Base-by-base conservation (phyloP, 2,329 filamentous ascomycete species). In the Gnomoniopsis smithogilvyi region DNA sequence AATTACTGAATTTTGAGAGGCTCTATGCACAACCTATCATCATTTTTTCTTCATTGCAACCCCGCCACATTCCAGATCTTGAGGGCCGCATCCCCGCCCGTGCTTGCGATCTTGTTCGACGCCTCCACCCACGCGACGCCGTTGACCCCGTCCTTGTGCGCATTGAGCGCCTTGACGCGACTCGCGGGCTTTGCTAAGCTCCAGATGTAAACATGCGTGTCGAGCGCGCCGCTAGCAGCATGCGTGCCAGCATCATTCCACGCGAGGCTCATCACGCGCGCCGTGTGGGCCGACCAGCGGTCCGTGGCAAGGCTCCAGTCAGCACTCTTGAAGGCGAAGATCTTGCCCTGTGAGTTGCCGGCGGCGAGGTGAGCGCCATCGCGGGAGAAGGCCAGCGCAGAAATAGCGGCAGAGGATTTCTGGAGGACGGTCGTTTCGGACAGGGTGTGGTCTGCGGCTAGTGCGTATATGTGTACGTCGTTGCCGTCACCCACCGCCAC, bases 111-210 rank as follows among this genome's bases (percentile, higher is more conserved):
- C 75, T 84, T 91, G 19, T 74, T 74, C 59, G 80, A 79, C 10
- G 82, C 85, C 30, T 81, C 82, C 15, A 91, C 80, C 79, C 94
- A 99, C 14, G 83, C 83, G 17, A 98, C 89, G 17, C 91, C 94
- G 65, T 89, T 92, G 19, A 98, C 92, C 11, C 95, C 95, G 69
- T 98, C 95, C 76, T 97, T 97, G 77, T 99, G 95, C 52, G 94
- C 92, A 69, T 96, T 96, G 22, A 86, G 76, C 15, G 87, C 88
- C 78, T 95, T 94, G 65, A 96, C 84, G 65, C 94, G 84, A 73
- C 90, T 90, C 2, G 91, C 92, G 0, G 94, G 94, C 70, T 91
- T 90, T 43, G 78, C 80, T 58, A 97, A 74, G 71, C 91, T 96
- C 92, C 95, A 99, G 33, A 96, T 87, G 70, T 91, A 93, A 21